Base-by-base conservation (phyloP, 495 filamentous ascomycete genomes). In the Bombardia bombarda region DNA sequence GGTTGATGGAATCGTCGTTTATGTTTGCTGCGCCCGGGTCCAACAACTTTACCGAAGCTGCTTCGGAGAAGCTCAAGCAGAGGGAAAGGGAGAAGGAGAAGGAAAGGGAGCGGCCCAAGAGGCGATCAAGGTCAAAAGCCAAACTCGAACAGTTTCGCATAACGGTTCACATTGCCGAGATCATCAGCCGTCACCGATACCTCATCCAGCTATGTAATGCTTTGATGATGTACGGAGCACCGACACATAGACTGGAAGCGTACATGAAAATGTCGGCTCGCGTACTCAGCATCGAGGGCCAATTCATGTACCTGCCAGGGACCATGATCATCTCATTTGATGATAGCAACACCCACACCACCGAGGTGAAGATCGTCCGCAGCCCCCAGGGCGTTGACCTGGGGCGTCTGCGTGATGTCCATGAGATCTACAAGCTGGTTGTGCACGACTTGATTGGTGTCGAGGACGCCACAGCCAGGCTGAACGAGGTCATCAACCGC, bases 261-360 rank as follows among this genome's bases (percentile, higher is more conserved):
- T 95, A 95, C 55, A 84, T 97, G 83, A 80, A 74, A 42, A 94
- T 90, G 87, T 86, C 86, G 12, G 82, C 90, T 20, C 77, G 86
- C 3, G 86, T 93, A 4, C 74, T 97, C 33, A 84, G 90, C 60
- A 89, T 96, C 35, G 85, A 95, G 46, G 86, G 82, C 32, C 88
- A 94, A 46, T 96, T 94, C 53, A 65, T 95, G 32, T 96, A 95
- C 57, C 80, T 95, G 18, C 90, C 90, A 2, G 87, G 87, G 16
- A 93, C 86, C 53, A 97, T 96, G 90, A 86, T 97, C 47, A 83
- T 95, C 45, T 88, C 87, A 4, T 96, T 97, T 55, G 90, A 94
- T 54, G 90, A 97, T 63, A 72, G 76, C 19, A 75, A 80, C 19
- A 93, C 87, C 7, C 90, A 95, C 55, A 95, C 90, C 7, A 88